Base-by-base conservation (phyloP, 768 basidiomycete genomes). In the Amanita muscaria region DNA sequence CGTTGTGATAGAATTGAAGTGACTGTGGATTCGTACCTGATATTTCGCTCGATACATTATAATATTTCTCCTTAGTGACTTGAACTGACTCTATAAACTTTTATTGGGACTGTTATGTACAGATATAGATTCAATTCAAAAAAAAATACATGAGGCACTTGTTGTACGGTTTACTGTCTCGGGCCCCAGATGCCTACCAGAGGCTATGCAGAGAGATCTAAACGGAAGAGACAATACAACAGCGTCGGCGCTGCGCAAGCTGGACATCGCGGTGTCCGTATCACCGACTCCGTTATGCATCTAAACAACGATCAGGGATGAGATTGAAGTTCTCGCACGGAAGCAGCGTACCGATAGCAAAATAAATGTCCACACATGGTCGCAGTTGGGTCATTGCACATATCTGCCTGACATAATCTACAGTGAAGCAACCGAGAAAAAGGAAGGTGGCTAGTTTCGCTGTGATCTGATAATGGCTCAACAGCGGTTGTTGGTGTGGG, bases 301-400 rank as follows among this genome's bases (percentile, higher is more conserved):
- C 77, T 80, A 53, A 52, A 33, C 15, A 35, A 29, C 5, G 38
- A 29, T 14, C 30, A n/a, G 32, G 18, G 5, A 25, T 32, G 11
- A 4, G 15, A 16, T 21, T 15, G 21, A 21, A 34, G 15, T 31
- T 18, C 21, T 25, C 30, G 33, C 16, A 3, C 32, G 52, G 39
- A 50, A 46, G 9, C 14, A 16, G 63, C 72, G 18, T 46, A 78
- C 79, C 64, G 47, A 44, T 74, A 67, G 51, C 79, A 81, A 50
- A 81, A 81, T 14, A 81, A 52, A 49, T 81, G 79, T 3, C 79
- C 79, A 51, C 79, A 81, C 58, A 76, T 72, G 3, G 74, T 79
- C 16, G 71, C 77, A 2, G 74, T 79, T 35, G 71, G 67, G 47
- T 77, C 68, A 27, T 69, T 65, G 42, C 74, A 76, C 1, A 69